Base-by-base conservation (phyloP, 2,329 filamentous ascomycete species). In the Pestalotiopsis fici region DNA sequence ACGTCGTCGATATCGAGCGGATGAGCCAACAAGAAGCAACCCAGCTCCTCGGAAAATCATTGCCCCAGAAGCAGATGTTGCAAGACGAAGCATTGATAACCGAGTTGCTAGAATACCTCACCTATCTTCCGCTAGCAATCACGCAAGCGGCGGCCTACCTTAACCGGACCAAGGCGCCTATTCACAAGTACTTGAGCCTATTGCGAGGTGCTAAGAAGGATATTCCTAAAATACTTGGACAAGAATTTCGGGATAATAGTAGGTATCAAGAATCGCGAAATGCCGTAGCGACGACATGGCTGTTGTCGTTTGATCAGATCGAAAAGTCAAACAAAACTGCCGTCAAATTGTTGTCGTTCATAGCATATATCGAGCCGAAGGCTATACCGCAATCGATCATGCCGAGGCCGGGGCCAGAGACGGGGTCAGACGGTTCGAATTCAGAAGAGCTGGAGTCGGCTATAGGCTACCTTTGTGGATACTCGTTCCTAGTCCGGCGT, bases 291-390 rank as follows among this genome's bases (percentile, higher is more conserved):
- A 76, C 74, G 0, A 82, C 82, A 0, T 81, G 77, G 73, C 69
- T 81, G 1, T 74, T 84, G 21, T 83, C 82, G 0, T 81, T 85
- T 39, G 70, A 81, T 12, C 74, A 79, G 35, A 80, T 83, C 37
- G 69, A 68, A 25, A 66, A 68, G 39, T 67, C 35, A 0, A 69
- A 80, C 60, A 3, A 61, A 2, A 37, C 70, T 3, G 82, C 82
- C 1, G 78, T 77, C 55, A 66, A 77, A 0, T 67, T 82, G 47
- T 72, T 86, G 0, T 77, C 73, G 0, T 80, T 82, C 64, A 76
- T 82, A n/a, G 78, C 79, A 2, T 79, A 72, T 28, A 78, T 85
- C 56, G 78, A 82, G 66, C 75, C 78, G 0, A 79, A 79, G 66
- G 75, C 76, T 0, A 82, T 84, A 59, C 78, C 82, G 2, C 69